These are phyloP conservation scores for Angomonas ambiguus DNA, from an alignment of 208 protist genomes.

Conservation along the genomic window DNA sequence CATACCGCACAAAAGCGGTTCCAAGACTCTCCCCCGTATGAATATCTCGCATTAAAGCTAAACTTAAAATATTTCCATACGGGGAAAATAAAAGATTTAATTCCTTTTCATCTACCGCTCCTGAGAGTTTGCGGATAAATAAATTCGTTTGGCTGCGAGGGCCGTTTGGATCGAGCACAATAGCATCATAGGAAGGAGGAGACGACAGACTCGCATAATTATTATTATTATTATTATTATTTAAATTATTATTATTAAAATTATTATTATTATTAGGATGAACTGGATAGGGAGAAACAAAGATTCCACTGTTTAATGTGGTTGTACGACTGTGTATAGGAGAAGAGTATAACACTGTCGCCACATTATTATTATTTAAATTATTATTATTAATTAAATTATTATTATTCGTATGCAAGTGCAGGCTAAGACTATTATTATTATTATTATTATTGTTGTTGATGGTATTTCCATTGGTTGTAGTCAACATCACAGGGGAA, in stretches of 20 bases:
- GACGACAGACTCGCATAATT: conserved; percentile 10
- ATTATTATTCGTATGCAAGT: too few relatives aligned
- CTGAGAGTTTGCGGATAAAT: conserved; percentile 70
- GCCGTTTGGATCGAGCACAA: conserved; percentile 46
- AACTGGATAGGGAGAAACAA: conserved; percentile 7
- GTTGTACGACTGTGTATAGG: conserved; percentile 4
- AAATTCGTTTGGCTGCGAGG: conserved; percentile 75
- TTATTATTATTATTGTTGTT: too few relatives aligned
- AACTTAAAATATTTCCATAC: conserved; percentile 58
- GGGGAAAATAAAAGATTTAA: conserved; percentile 51
- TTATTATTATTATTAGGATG: not conserved
- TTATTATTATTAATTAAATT: conserved; percentile 4
- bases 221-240: conserved; percentile 1
- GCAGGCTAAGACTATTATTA: too few relatives aligned
- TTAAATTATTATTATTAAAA: conserved; percentile 9
- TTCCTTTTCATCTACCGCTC: conserved; percentile 46
- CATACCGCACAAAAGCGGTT: conserved; percentile 80
- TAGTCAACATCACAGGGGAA: too few relatives aligned
- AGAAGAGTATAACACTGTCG: too few relatives aligned
- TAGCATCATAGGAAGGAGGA: conserved; percentile 42
- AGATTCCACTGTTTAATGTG: conserved; percentile 4
- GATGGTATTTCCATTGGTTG: too few relatives aligned
- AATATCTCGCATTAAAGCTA: conserved; percentile 78
- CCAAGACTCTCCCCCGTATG: conserved; percentile 80
- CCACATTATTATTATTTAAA: conserved; percentile 1